These are phyloP conservation scores for Sinapis alba DNA, from an alignment of 441 rosid species.

Conservation along the genomic window DNA sequence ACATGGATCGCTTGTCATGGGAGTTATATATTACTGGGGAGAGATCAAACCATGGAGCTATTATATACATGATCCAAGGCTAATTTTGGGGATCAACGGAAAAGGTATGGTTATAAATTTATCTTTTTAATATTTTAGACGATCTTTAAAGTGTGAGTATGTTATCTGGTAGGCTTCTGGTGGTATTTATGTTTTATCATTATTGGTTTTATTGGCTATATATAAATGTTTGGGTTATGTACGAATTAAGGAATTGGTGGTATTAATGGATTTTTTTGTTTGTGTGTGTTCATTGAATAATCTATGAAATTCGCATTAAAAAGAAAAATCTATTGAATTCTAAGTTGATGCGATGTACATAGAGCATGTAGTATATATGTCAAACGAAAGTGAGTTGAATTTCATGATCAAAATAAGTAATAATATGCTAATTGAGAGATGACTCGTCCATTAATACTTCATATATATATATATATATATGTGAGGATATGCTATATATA, in stretches of 20 bases:
- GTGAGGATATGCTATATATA: background rate
- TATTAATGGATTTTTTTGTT: slow-evolving; percentile 7
- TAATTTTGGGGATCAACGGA: slow-evolving; percentile 27
- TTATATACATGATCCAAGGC: slow-evolving; percentile 16
- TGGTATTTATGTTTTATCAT: slow-evolving; percentile 13
- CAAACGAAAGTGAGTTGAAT: slow-evolving; percentile 5
- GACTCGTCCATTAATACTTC: background rate
- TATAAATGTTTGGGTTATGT: slow-evolving; percentile 32
- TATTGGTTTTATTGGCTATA: slow-evolving; percentile 33
- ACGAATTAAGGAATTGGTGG: slow-evolving; percentile 2
- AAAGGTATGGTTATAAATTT: slow-evolving; percentile 31
- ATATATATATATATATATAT: too few relatives aligned
- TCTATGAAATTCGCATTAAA: background rate
- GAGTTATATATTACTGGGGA: slow-evolving; percentile 26
- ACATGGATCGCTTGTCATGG: slow-evolving; percentile 16
- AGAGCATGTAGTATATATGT: background rate
- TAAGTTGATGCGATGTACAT: background rate
- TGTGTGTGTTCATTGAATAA: slow-evolving; percentile 21
- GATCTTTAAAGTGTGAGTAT: slow-evolving; percentile 27
- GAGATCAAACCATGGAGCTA: slow-evolving; percentile 33
- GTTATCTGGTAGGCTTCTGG: slow-evolving; percentile 11
- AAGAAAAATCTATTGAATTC: slow-evolving; percentile 4
- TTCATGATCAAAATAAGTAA: background rate
- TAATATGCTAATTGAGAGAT: background rate
- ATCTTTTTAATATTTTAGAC: slow-evolving; percentile 1